Conservation (phyloP, 2,329 filamentous ascomycete species). For the Phaeosphaeriaceae sp. region DNA sequence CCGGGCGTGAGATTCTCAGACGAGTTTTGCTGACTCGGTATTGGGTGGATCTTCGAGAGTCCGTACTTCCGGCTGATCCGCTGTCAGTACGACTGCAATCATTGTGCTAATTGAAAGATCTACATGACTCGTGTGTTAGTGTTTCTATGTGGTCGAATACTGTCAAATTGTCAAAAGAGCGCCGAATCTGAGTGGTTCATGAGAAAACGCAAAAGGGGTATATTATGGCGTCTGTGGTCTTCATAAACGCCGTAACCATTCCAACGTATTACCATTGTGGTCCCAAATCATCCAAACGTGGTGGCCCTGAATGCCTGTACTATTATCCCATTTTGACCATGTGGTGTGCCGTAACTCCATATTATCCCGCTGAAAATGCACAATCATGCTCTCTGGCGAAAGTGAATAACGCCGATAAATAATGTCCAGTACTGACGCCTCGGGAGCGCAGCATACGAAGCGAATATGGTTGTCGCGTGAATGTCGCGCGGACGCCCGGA, state of each 20-base stretch:
- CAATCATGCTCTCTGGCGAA: slow-evolving; percentile 6
- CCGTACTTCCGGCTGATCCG: not conserved
- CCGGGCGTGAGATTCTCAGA: not conserved
- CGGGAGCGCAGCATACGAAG: not conserved
- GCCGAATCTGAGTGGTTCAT: not conserved
- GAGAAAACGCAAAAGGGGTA: not conserved
- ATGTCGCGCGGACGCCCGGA: not conserved
- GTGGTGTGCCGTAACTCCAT: slow-evolving; percentile 1
- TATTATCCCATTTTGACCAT: not conserved
- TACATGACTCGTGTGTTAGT: not conserved
- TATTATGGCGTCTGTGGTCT: not conserved
- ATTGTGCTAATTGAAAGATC: no score
- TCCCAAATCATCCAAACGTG: not conserved
- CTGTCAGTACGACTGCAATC: not conserved
- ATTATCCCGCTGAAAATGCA: slow-evolving; percentile 8
- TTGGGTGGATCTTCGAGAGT: not conserved
- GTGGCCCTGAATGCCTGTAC: not conserved
- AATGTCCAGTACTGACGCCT: not conserved
- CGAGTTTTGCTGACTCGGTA: not conserved
- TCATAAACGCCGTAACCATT: not conserved
- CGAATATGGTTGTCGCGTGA: not conserved
- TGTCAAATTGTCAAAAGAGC: not conserved
- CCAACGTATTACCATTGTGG: not conserved
- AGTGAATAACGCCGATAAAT: not conserved
- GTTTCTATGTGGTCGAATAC: no score